These are phyloP conservation scores for Kodamaea sagamina DNA, from an alignment of 805 yeast genomes.

Conservation along the genomic window DNA sequence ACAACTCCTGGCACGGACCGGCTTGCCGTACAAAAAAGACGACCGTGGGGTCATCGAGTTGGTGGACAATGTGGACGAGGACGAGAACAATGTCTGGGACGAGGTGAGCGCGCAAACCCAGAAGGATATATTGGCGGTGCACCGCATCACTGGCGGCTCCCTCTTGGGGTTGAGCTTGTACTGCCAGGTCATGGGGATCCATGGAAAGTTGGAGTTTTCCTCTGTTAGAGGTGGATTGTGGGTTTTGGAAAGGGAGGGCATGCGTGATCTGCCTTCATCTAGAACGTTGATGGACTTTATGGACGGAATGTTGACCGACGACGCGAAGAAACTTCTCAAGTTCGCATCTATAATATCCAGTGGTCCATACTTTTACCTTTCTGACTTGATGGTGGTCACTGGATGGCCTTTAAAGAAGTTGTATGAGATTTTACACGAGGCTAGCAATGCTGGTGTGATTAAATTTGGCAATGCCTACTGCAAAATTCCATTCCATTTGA, in stretches of 20 bases:
- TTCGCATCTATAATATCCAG: conserved; percentile 45
- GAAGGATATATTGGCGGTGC: not conserved
- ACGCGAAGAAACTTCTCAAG: conserved; percentile 29
- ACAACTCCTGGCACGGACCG: conserved; percentile 5
- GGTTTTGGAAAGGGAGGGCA: not conserved
- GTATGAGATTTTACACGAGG: conserved; percentile 32
- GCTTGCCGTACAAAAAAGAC: conserved; percentile 5
- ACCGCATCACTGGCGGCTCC: not conserved
- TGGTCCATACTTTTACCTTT: conserved; percentile 36
- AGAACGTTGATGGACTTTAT: not conserved
- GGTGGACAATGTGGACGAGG: not conserved
- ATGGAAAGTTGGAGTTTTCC: not conserved
- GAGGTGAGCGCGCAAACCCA: not conserved
- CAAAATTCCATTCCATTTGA: conserved; percentile 49
- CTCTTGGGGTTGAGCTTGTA: not conserved
- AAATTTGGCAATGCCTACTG: conserved; percentile 44
- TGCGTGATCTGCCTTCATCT: not conserved
- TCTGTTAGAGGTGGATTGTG: not conserved
- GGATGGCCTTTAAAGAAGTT: conserved; percentile 34
- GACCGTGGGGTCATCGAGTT: not conserved
- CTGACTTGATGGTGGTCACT: conserved; percentile 42
- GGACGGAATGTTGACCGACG: conserved; percentile 10
- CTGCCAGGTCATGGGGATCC: not conserved
- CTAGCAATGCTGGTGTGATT: conserved; percentile 35
- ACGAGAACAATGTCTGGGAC: conserved; percentile 1